Evolutionary conservation across 75 land plant species (phyloP).

Genomic region (Pseudotsuga menziesii): DNA sequence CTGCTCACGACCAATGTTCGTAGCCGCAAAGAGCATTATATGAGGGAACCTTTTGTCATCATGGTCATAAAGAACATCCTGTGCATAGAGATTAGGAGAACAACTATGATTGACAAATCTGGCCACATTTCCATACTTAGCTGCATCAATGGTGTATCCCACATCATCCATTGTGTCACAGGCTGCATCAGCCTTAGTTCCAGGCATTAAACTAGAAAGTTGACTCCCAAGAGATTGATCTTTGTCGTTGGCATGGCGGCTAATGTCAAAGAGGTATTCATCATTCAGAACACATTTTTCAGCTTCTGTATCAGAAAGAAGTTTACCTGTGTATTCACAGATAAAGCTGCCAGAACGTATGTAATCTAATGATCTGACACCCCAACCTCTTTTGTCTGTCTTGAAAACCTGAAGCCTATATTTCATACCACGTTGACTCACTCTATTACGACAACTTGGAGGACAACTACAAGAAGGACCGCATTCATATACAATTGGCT

Average conservation of each 20-base stretch:
- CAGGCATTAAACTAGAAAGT: constrained; percentile 19
- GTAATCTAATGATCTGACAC: constrained; percentile 16
- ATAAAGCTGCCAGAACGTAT: constrained; percentile 16
- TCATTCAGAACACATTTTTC: constrained; percentile 10
- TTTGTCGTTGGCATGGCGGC: constrained; percentile 31
- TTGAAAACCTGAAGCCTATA: too few species aligned
- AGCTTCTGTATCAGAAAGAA: constrained; percentile 22
- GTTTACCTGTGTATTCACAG: constrained; percentile 19
- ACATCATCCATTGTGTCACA: constrained; percentile 30
- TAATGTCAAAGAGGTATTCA: constrained; percentile 35
- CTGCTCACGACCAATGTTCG: constrained; percentile 46
- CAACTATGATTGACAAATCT: constrained; percentile 60
- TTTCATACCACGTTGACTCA: too few species aligned
- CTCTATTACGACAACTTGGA: constrained; percentile 7
- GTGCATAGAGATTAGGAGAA: constrained; percentile 58
- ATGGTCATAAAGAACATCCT: constrained; percentile 63
- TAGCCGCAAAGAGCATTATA: constrained; percentile 45
- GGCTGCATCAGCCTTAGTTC: not conserved
- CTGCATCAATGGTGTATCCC: constrained; percentile 54
- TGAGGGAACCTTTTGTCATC: constrained; percentile 53
- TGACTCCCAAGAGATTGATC: constrained; percentile 30
- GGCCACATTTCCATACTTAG: constrained; percentile 36
- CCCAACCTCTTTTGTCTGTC: constrained; percentile 26
- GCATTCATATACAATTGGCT: constrained; percentile 21
- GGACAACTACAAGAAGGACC: constrained; percentile 15